Conservation (phyloP, 495 filamentous ascomycete genomes). For the Penicillium argentinense region DNA sequence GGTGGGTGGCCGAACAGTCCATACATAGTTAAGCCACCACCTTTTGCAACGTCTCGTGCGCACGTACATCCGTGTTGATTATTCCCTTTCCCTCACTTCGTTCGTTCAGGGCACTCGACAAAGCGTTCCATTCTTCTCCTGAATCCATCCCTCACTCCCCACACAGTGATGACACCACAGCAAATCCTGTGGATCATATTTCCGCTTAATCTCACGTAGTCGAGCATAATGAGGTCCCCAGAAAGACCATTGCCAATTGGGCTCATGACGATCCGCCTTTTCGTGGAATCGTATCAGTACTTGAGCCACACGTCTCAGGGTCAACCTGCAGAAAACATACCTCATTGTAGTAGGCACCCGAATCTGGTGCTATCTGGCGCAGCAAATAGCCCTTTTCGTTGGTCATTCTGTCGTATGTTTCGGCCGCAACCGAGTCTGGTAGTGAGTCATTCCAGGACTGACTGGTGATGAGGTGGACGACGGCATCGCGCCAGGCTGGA, state of each 20-base stretch:
- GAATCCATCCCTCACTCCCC: conserved; percentile 12
- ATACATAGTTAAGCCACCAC: no score
- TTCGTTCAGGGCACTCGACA: no score
- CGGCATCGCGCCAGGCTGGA: conserved; percentile 13
- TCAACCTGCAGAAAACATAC: conserved; percentile 12
- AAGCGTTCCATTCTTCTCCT: conserved; percentile 10
- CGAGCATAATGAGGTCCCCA: conserved; percentile 51
- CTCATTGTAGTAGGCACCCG: conserved; percentile 44
- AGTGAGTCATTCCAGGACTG: conserved; percentile 4
- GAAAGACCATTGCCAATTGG: conserved; percentile 48
- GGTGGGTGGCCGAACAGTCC: no score
- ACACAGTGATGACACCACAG: conserved; percentile 18
- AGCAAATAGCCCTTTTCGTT: conserved; percentile 48
- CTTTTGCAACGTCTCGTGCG: no score
- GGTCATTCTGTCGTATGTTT: conserved; percentile 34
- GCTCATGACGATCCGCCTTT: conserved; percentile 48
- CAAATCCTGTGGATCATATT: conserved; percentile 14
- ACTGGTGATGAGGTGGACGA: conserved; percentile 7
- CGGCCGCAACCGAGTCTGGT: neutral
- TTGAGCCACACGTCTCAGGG: no score
- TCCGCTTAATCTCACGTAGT: conserved; percentile 46
- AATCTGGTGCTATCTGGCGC: conserved; percentile 30
- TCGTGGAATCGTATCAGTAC: no score
- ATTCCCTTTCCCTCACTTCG: no score
- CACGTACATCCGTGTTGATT: no score